phyloP scores from a whole-genome alignment of 2,329 filamentous ascomycete species.

The Capronia epimyces region DNA sequence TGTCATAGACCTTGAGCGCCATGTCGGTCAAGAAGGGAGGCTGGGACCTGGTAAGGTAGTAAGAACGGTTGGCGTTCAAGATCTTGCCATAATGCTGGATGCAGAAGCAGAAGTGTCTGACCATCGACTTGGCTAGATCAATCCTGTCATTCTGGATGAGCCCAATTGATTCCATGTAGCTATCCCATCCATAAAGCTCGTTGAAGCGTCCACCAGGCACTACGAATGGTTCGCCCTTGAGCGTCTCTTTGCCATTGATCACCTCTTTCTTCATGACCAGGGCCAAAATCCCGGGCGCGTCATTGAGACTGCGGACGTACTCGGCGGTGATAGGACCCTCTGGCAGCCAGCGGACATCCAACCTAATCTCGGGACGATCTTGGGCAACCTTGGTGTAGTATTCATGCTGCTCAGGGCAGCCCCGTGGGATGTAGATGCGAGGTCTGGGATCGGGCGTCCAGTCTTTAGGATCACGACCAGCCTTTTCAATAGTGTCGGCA shows the following conservation, averaged over 20 bases:
- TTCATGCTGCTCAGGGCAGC: slow-evolving; percentile 78
- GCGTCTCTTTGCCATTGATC: slow-evolving; percentile 61
- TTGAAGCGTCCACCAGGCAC: slow-evolving; percentile 97
- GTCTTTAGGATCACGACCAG: slow-evolving; percentile 87
- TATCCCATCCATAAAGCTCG: slow-evolving; percentile 97
- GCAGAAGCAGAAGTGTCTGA: slow-evolving; percentile 93
- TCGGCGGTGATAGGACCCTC: slow-evolving; percentile 67
- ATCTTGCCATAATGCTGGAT: slow-evolving; percentile 99
- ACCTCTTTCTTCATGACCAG: slow-evolving; percentile 76
- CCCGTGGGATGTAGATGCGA: slow-evolving; percentile 81
- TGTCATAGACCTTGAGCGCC: slow-evolving; percentile 87
- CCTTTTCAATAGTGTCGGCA: slow-evolving; percentile 69
- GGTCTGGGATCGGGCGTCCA: slow-evolving; percentile 87
- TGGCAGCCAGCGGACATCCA: slow-evolving; percentile 78
- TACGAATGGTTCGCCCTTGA: slow-evolving; percentile 85
- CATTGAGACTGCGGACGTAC: slow-evolving; percentile 75
- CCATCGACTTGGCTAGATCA: slow-evolving; percentile 88
- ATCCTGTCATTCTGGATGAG: slow-evolving; percentile 78
- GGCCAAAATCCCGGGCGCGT: slow-evolving; percentile 81
- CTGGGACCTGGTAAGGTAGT: slow-evolving; percentile 91
- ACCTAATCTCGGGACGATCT: slow-evolving; percentile 71
- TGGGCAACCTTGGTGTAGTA: slow-evolving; percentile 80
- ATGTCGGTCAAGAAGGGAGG: slow-evolving; percentile 97
- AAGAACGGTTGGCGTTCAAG: slow-evolving; percentile 90
- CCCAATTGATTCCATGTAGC: slow-evolving; percentile 94